Base-by-base conservation (phyloP, 2,329 filamentous ascomycete genomes). In the Grosmannia huntii region DNA sequence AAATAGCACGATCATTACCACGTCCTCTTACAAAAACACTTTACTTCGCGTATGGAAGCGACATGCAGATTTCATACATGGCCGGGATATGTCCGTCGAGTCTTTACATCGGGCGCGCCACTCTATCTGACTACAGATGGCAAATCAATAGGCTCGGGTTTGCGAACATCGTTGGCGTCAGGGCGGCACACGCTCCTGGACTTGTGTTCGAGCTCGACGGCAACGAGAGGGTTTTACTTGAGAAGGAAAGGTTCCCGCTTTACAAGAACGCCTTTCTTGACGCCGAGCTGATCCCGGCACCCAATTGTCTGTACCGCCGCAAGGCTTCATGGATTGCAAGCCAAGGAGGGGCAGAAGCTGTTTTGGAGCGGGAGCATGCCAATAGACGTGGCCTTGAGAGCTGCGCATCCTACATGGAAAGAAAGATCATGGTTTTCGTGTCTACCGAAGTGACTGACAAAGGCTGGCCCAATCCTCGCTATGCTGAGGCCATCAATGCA, bases 21-120 rank as follows among this genome's bases (percentile, higher is more conserved):
- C n/a, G 33, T 9, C 41, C 16, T 25, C n/a, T 5, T 27, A 50
- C 1, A 54, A 28, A 51, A 25, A 60, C 48, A 2, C 48, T 56
- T 14, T 60, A 58, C 48, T 53, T 60, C 25, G 59, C 59, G 27
- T 60, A 60, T n/a, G 59, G 56, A 33, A 41, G 11, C 53, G 59
- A 60, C 38, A 58, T 60, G 59, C 56, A 60, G 12, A 56, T 60
- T 3, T 38, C 52, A 12, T 41, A 49, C 28, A 60, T 60, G 59
- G 56, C 59, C 19, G 46, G 27, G 3, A 53, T 25, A 14, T 60
- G 56, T 21, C 56, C 59, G 3, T 55, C 33, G 25, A 55, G 56
- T 27, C 53, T 53, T n/a, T 60, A 60, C 49, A 50, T 60, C 38
- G 59, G 59, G 5, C 59, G 59, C 7, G 59, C 59, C 28, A 53